Base-by-base conservation (phyloP, 2,329 filamentous ascomycete species). In the Thermoascus crustaceus region DNA sequence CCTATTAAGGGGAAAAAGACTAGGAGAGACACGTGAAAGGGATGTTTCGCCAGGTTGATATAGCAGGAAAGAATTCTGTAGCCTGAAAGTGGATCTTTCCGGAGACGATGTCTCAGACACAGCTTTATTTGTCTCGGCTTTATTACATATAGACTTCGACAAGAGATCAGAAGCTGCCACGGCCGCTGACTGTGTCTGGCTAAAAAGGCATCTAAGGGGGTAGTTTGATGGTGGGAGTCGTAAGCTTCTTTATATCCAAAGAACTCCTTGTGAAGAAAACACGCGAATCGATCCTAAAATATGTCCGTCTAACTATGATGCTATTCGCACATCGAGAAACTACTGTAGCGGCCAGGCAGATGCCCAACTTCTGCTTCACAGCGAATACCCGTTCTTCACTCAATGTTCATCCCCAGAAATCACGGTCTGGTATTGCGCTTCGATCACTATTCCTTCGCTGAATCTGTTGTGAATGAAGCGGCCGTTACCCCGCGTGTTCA, bases 401-500 rank as follows among this genome's bases (percentile, higher is more conserved):
- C n/a, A n/a, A n/a, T n/a, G n/a, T n/a, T n/a, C 21, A 23, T 22
- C 10, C 20, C 26, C 34, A 17, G 26, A 31, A 25, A 9, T 13
- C 26, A 18, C 18, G n/a, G n/a, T n/a, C n/a, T n/a, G n/a, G n/a
- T n/a, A n/a, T n/a, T n/a, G n/a, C n/a, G n/a, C n/a, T n/a, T n/a
- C n/a, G n/a, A n/a, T n/a, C n/a, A n/a, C n/a, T n/a, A n/a, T n/a
- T n/a, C n/a, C n/a, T n/a, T n/a, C n/a, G n/a, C n/a, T n/a, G n/a
- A n/a, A n/a, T n/a, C n/a, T n/a, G n/a, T n/a, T n/a, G n/a, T n/a
- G n/a, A n/a, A n/a, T n/a, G n/a, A n/a, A n/a, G n/a, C n/a, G n/a
- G n/a, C 18, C 5, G 14, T 29, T 9, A 18, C 26, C 26, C 7
- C 11, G n/a, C 10, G 14, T 17, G 29, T 42, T 45, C 42, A 49